Evolutionary conservation across 2,329 filamentous ascomycete genomes (phyloP), one percentile per base, ranked within the genome.

Genomic region (Xylariaceae sp.): DNA sequence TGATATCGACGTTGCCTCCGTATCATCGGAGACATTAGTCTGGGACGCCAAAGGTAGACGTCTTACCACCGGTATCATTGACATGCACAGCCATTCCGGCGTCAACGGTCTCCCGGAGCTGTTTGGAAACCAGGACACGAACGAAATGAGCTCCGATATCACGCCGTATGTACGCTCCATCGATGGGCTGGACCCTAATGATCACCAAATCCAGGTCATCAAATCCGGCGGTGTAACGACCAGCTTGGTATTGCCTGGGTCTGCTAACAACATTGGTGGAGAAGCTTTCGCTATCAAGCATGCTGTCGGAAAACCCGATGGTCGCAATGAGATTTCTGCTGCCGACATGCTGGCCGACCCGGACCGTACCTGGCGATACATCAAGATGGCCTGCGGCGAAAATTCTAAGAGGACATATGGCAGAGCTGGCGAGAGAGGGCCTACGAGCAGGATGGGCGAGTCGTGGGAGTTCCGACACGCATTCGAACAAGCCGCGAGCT

Each of bases 361-460:
- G 0, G 83, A 85, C 40, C 74, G 76, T 19, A 80, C 74, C 55
- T 86, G 84, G 80, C 76, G 86, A 18, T 88, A 86, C 67, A 86
- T 89, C 76, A 88, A 89, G 72, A 88, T 88, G 85, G 86, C 86
- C 0, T 88, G 85, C 59, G 85, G 85, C 34, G 85, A 88, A 69
- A 88, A 88, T 61, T 73, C 85, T 1, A 87, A 87, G 71, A 71
- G 76, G 0, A 71, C 82, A 0, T 85, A 87, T 55, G 83, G 83
- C 9, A 74, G 72, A 43, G 63, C 71, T 4, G 81, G 81, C 21
- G 74, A 76, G 48, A 72, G 72, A 43, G 79, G 80, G 0, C 83
- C 83, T 0, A 75, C 75, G 51, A 86, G 80, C 56, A 74, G 86
- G 1, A 72, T 88, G 63, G 86, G 86, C 8, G 84, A 88, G 69